phyloP scores from a whole-genome alignment of 495 filamentous ascomycete species.

The Aspergillus panamensis region DNA sequence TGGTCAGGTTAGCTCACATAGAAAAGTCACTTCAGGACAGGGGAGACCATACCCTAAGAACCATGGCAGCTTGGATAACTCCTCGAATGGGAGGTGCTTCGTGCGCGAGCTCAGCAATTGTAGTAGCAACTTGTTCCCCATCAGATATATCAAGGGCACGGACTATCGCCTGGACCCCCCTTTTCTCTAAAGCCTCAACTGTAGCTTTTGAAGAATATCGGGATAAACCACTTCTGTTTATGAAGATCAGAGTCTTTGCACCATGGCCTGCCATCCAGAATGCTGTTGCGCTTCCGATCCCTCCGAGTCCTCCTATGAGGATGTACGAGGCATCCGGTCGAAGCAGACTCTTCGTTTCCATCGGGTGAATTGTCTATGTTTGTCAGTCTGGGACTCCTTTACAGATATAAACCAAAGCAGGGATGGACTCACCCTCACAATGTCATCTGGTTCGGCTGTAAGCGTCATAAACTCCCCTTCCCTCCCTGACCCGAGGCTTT shows the following conservation, averaged over 20 bases:
- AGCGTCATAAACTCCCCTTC: neutral
- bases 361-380: neutral
- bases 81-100: slow-evolving; percentile 26
- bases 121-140: slow-evolving; percentile 6
- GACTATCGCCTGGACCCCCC: slow-evolving; percentile 28
- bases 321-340: slow-evolving; percentile 30
- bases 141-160: slow-evolving; percentile 18
- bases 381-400: neutral
- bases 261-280: slow-evolving; percentile 57
- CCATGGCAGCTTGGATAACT: slow-evolving; percentile 40
- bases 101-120: neutral
- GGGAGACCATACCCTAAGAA: slow-evolving; percentile 10
- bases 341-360: neutral
- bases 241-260: slow-evolving; percentile 53
- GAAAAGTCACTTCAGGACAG: neutral
- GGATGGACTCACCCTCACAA: neutral
- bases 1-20: slow-evolving; percentile 12
- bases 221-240: slow-evolving; percentile 25
- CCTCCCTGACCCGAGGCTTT: neutral
- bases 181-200: slow-evolving; percentile 3
- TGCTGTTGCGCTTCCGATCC: slow-evolving; percentile 54
- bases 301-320: slow-evolving; percentile 51
- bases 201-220: neutral
- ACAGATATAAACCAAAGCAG: neutral
- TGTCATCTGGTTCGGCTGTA: neutral